Conservation (phyloP, 768 basidiomycete genomes). For the Psilocybe cyanescens region DNA sequence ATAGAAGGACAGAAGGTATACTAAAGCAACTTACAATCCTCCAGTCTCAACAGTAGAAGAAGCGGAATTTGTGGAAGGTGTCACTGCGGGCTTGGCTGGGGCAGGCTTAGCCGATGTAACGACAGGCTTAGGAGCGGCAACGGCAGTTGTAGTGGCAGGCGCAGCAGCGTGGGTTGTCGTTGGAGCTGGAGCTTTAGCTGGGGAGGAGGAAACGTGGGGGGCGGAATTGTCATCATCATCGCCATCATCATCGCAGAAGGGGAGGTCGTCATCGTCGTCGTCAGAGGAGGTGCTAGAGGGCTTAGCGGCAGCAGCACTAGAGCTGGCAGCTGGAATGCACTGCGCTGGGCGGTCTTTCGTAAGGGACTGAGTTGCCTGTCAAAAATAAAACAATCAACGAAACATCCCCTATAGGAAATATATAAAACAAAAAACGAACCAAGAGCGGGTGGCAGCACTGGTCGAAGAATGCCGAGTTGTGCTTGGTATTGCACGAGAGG, state of each 20-base stretch:
- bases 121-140: conserved; percentile 12
- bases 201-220: conserved; percentile 20
- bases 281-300: not conserved
- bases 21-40: conserved; percentile 46
- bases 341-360: conserved; percentile 45
- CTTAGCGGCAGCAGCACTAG: not conserved
- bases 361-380: conserved; percentile 55
- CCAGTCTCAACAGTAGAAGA: conserved; percentile 32
- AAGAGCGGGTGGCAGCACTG: conserved; percentile 75
- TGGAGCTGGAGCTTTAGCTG: conserved; percentile 13
- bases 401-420: conserved; percentile 1
- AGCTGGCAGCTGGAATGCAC: conserved; percentile 38
- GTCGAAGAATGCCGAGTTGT: conserved; percentile 61
- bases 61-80: conserved; percentile 17
- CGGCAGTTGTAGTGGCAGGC: conserved; percentile 12
- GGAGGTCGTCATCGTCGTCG: conserved; percentile 23
- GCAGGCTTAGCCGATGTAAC: conserved; percentile 16
- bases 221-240: conserved; percentile 15
- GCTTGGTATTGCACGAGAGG: conserved; percentile 51
- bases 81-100: conserved; percentile 13
- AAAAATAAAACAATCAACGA: conserved; percentile 3
- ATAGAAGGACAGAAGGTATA: not conserved
- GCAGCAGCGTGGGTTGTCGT: conserved; percentile 8
- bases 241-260: conserved; percentile 26
- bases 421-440: conserved; percentile 36